Conservation (phyloP, 208 protist species). For the Acanthamoeba sp. region DNA sequence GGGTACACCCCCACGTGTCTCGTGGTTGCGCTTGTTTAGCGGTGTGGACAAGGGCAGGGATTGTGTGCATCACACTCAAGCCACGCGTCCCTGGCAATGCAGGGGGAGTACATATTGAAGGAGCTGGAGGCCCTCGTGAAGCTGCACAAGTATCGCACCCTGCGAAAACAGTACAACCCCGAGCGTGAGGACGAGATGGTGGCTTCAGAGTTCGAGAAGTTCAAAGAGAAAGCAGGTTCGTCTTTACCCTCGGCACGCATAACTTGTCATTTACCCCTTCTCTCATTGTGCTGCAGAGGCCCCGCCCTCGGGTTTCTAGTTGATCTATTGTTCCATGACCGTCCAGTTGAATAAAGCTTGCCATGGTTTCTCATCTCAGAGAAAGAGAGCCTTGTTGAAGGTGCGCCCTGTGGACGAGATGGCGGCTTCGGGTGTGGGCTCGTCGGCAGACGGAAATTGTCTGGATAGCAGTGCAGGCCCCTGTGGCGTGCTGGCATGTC, state of each 20-base stretch:
- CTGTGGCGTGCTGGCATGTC: no score
- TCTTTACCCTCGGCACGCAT: background rate
- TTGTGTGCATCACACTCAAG: no score
- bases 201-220: constrained; percentile 13
- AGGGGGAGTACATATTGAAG: constrained; percentile 69
- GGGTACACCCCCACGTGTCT: background rate
- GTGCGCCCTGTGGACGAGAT: no score
- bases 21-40: background rate
- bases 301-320: background rate
- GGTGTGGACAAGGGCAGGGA: no score
- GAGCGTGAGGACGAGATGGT: constrained; percentile 46
- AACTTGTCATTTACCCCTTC: background rate
- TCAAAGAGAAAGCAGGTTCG: constrained; percentile 61
- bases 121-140: constrained; percentile 72
- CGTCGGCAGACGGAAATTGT: no score
- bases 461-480: no score
- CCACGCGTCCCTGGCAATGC: background rate
- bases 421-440: no score
- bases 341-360: no score
- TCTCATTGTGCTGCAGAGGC: background rate
- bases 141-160: constrained; percentile 74
- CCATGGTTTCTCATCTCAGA: no score
- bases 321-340: no score
- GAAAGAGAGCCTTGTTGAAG: no score
- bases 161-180: constrained; percentile 57